These are phyloP conservation scores for Aleurites moluccanus DNA, from an alignment of 441 rosid genomes.

Conservation along the genomic window DNA sequence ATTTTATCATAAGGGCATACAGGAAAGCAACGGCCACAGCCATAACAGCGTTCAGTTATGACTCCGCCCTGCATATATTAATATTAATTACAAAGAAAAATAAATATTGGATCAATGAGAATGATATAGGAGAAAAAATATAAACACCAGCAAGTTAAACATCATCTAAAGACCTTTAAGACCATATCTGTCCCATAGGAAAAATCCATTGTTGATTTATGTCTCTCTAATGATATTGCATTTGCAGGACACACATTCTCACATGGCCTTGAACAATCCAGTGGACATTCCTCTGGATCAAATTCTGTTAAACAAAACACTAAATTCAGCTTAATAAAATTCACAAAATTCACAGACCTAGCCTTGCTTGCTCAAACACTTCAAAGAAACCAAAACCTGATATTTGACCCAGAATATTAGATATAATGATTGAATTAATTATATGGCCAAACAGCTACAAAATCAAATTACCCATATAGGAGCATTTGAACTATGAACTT, in stretches of 20 bases:
- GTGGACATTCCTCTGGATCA: conserved; percentile 61
- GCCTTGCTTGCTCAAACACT: background rate
- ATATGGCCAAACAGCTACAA: background rate
- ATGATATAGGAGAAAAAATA: background rate
- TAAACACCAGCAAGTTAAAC: background rate
- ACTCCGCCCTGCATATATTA: conserved; percentile 48
- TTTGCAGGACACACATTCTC: conserved; percentile 62
- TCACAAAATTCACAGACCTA: background rate
- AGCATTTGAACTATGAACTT: background rate
- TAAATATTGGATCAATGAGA: background rate
- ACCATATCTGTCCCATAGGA: conserved; percentile 18
- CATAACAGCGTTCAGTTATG: conserved; percentile 57
- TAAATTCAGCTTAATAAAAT: conserved; percentile 13
- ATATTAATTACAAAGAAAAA: background rate
- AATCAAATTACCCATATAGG: background rate
- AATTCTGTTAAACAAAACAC: conserved; percentile 40
- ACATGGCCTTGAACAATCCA: conserved; percentile 60
- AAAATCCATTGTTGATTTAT: conserved; percentile 21
- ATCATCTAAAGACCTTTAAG: conserved; percentile 26
- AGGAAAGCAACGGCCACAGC: conserved; percentile 71
- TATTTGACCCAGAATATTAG: background rate
- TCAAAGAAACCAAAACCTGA: background rate
- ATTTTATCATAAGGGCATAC: conserved; percentile 62
- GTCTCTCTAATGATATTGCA: conserved; percentile 43
- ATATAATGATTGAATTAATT: background rate